Conservation (phyloP, 106 monocot species). For the Amphibolis antarctica region DNA sequence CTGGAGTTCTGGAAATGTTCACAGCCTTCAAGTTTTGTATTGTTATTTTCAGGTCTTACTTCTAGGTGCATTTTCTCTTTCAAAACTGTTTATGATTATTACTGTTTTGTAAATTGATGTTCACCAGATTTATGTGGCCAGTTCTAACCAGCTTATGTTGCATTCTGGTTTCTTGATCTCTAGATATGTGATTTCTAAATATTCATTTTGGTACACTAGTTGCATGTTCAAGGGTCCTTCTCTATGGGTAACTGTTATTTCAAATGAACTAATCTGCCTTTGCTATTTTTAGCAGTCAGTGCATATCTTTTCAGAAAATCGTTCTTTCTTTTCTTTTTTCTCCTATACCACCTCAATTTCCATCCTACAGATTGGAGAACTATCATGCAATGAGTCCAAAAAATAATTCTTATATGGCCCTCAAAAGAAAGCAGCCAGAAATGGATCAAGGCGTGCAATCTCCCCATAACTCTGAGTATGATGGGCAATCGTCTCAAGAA, state of each 20-base stretch:
- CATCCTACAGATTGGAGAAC: neutral
- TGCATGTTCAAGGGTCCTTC: neutral
- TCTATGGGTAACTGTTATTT: too few species aligned
- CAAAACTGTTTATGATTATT: too few species aligned
- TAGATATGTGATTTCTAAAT: too few species aligned
- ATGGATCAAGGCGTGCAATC: constrained; percentile 13
- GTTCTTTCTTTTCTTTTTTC: neutral
- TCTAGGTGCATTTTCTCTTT: too few species aligned
- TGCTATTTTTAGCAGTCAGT: neutral
- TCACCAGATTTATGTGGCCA: too few species aligned
- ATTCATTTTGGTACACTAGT: too few species aligned
- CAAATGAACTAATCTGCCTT: neutral
- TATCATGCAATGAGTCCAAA: neutral
- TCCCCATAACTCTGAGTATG: constrained; percentile 10
- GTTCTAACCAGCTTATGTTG: too few species aligned
- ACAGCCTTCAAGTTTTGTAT: too few species aligned
- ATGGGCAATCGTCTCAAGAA: constrained; percentile 14
- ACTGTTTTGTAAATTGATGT: too few species aligned
- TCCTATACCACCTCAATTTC: neutral
- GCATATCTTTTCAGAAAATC: neutral
- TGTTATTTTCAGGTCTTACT: too few species aligned
- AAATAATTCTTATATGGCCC: constrained; percentile 18
- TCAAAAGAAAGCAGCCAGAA: constrained; percentile 45
- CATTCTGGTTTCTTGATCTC: too few species aligned
- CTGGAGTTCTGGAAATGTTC: too few species aligned